These are phyloP conservation scores for Candida ipomoeae DNA, from an alignment of 805 yeast genomes.

Conservation along the genomic window DNA sequence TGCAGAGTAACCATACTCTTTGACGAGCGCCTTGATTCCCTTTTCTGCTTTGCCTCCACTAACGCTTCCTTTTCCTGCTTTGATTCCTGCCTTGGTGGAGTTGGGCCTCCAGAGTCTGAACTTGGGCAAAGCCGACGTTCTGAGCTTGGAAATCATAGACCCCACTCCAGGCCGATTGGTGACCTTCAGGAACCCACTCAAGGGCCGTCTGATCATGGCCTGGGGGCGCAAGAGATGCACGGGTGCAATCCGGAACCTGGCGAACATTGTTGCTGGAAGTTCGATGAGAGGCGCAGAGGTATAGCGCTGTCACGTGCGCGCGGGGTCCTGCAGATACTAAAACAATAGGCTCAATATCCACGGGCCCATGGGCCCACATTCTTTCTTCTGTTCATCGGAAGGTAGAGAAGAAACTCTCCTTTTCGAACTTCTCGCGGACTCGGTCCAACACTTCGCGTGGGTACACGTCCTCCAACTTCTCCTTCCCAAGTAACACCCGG, in stretches of 20 bases:
- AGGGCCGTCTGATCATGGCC: neutral
- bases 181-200: neutral
- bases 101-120: neutral
- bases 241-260: constrained; percentile 7
- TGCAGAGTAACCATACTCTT: constrained; percentile 89
- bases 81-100: constrained; percentile 1
- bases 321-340: neutral
- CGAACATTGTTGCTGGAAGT: neutral
- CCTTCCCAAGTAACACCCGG: constrained; percentile 67
- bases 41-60: constrained; percentile 22
- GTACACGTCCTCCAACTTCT: constrained; percentile 60
- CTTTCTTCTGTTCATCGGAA: constrained; percentile 8
- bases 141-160: neutral
- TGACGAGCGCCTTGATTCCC: constrained; percentile 62
- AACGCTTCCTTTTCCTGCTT: too few relatives aligned
- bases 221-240: constrained; percentile 1
- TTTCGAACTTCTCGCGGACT: constrained; percentile 62
- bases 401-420: constrained; percentile 65
- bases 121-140: neutral
- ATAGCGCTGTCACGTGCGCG: neutral
- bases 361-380: too few relatives aligned
- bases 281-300: neutral
- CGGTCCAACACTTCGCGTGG: constrained; percentile 50
- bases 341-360: too few relatives aligned
- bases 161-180: neutral